Base-by-base conservation (phyloP, 371 early-diverging fungal species). In the Apophysomyces variabilis region DNA sequence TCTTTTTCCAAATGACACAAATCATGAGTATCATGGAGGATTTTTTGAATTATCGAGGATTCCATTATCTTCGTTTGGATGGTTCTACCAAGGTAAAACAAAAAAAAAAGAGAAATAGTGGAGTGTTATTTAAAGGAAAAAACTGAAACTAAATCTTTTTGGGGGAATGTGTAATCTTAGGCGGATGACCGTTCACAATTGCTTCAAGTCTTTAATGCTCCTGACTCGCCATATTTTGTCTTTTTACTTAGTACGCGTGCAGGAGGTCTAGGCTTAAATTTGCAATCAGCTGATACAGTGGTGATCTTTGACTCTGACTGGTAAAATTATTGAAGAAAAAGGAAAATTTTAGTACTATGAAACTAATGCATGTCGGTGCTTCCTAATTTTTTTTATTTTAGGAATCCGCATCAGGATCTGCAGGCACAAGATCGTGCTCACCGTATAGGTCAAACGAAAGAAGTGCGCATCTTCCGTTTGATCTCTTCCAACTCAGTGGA, bases 341-440 rank as follows among this genome's bases (percentile, higher is more conserved):
- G 32, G 32, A 26, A 26, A 26, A 26, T 26, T 26, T 26, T 26
- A 26, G 32, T 26, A 3, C 1, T 26, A 26, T 26, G 32, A 26
- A 26, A 26, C 32, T 26, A 26, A 26, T 26, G 32, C 32, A 26
- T 26, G 32, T 26, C 32, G 32, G 3, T 26, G 32, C 32, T 26
- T 26, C 32, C 3, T 3, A 1, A 3, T 26, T 26, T 26, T 26
- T 58, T 8, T 37, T 12, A 13, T 60, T 66, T 46, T 45, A 84
- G 86, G 92, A 99, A 99, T 73, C 99, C 99, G 18, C 97, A 98
- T 71, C 95, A 95, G 65, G 99, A 99, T 84, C 85, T 99, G 41
- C 99, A 99, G 84, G 99, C 99, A 5, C 99, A 99, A 80, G 99
- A 99, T 80, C 95, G 99, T 78, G 99, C 99, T 0, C 99, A 99